phyloP scores from a whole-genome alignment of 2,329 filamentous ascomycete species.

The Esteya vermicola region DNA sequence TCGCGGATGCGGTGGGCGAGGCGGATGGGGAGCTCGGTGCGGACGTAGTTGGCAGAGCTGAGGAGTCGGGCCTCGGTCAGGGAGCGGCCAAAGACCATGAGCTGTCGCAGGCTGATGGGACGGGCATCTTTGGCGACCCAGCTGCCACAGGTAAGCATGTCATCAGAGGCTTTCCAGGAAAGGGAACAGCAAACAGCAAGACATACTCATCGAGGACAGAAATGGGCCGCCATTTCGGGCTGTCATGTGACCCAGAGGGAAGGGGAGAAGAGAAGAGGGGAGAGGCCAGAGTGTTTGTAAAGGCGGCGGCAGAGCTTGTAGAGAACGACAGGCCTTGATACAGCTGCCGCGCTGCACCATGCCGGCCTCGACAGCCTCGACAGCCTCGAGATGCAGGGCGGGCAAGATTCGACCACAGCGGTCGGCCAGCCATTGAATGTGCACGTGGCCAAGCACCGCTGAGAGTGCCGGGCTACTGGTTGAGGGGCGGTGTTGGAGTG shows the following conservation, averaged over 20 bases:
- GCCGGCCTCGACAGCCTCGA: no score
- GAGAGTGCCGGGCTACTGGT: no score
- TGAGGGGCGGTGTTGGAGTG: no score
- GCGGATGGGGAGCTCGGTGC: constrained; percentile 79
- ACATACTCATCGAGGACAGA: constrained; percentile 51
- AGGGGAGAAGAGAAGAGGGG: not conserved
- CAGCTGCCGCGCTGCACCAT: no score
- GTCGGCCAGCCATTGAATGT: not conserved
- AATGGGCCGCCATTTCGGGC: constrained; percentile 43
- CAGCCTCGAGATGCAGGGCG: no score
- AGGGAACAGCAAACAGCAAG: no score
- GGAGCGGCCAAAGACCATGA: constrained; percentile 93
- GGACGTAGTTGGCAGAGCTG: constrained; percentile 93
- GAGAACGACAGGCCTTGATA: no score
- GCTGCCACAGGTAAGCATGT: constrained; percentile 28
- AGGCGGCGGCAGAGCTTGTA: not conserved
- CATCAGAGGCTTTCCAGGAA: not conserved
- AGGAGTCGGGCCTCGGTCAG: constrained; percentile 80
- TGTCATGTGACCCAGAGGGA: constrained; percentile 1
- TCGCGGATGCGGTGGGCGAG: constrained; percentile 90
- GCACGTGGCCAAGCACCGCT: no score
- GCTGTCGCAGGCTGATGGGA: constrained; percentile 89
- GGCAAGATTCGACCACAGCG: no score
- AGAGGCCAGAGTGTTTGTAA: not conserved
- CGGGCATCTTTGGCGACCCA: constrained; percentile 88